Evolutionary conservation across 1,284 basidiomycete genomes (phyloP).

Genomic region (Ceratobasidium theobromae): DNA sequence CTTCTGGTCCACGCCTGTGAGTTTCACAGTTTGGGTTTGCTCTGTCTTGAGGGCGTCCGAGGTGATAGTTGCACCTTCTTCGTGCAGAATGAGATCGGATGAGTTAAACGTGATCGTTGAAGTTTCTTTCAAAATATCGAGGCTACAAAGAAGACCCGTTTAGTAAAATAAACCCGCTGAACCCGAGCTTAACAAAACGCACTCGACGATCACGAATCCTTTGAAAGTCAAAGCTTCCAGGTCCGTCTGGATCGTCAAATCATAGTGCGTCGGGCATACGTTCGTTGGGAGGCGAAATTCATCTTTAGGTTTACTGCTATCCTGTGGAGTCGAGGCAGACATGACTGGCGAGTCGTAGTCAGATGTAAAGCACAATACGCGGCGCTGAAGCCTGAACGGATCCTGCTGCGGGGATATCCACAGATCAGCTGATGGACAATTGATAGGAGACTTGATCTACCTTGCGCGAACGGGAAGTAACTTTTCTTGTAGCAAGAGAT

Average conservation of each 20-base stretch:
- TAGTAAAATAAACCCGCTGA: not conserved
- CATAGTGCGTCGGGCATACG: constrained; percentile 80
- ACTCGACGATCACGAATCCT: constrained; percentile 78
- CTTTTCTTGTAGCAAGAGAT: not conserved
- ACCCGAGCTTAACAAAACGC: constrained; percentile 32
- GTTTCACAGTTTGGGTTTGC: constrained; percentile 50
- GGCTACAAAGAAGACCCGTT: constrained; percentile 46
- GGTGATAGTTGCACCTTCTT: constrained; percentile 61
- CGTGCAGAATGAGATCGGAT: constrained; percentile 64
- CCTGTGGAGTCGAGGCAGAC: constrained; percentile 22
- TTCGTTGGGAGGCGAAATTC: constrained; percentile 75
- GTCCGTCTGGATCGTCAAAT: constrained; percentile 60
- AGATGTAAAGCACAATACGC: constrained; percentile 27
- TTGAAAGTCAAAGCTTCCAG: constrained; percentile 72
- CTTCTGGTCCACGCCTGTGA: constrained; percentile 56
- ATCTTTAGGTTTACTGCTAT: constrained; percentile 18
- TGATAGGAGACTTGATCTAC: constrained; percentile 9
- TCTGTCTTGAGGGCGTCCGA: constrained; percentile 59
- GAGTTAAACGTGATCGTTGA: constrained; percentile 71
- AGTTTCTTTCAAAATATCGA: constrained; percentile 71
- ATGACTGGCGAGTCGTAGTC: constrained; percentile 10
- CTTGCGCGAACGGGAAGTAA: not conserved
- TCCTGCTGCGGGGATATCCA: not conserved
- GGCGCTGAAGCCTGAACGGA: constrained; percentile 6
- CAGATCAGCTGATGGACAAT: constrained; percentile 7